Evolutionary conservation across 2,329 filamentous ascomycete genomes (phyloP), one percentile per base, ranked within the genome.

Genomic region (Fusarium bactridioides): DNA sequence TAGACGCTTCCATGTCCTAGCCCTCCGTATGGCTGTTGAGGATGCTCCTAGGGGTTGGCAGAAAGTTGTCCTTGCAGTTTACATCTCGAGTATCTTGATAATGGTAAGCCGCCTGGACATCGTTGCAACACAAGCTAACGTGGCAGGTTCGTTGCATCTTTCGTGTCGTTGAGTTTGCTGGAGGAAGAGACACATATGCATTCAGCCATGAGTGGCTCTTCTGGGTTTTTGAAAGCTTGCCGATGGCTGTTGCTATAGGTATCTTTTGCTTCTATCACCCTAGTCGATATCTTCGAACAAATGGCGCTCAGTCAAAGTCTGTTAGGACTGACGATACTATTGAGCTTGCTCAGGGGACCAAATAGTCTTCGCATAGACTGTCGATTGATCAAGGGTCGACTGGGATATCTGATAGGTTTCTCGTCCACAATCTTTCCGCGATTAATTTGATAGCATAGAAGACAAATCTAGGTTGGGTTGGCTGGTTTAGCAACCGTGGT

Each of bases 181-280:
- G 86, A 40, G 86, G 86, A 0, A 84, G 84, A n/a, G 78, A 86
- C 11, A 82, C 83, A 21, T 88, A 88, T 70, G 78, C 84, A 2
- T 86, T 87, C 72, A 80, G 75, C 8, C 83, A 86, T 27, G 86
- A 88, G 69, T 88, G 86, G 84, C 83, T 85, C 33, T 85, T 88
- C 62, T 88, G 85, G 80, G 81, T 83, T 5, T 84, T 88, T 19
- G 87, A 88, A 66, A 82, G 84, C 0, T 65, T 86, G 11, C 86
- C 86, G 0, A 86, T 87, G 79, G 67, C 84, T 7, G 75, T 82
- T 1, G 86, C 86, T 10, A 81, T 89, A 38, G 76, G 82, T 2
- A 80, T 86, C 3, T 86, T 89, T 65, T 85, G 84, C 9, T 73
- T 86, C 41, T 88, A 83, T 75, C 85, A 88, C 69, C 86, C 86